phyloP scores from a whole-genome alignment of 306 rosid species.

The Vicia sativa region DNA sequence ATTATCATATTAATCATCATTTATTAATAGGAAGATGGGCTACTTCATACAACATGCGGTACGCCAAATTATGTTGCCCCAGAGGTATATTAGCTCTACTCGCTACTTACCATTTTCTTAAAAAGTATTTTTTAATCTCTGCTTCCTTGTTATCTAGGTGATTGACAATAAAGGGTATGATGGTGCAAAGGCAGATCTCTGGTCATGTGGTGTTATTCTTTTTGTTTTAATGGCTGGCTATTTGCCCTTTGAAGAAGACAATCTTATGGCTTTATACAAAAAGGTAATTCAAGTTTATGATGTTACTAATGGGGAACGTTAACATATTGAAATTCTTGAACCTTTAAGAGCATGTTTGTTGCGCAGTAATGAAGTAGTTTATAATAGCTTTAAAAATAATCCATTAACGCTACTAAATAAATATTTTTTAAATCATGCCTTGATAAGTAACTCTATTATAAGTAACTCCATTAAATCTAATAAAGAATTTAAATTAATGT shows the following conservation, averaged over 20 bases:
- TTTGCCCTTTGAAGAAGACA: slow-evolving; percentile 90
- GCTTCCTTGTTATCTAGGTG: slow-evolving; percentile 59
- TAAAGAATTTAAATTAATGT: too few species aligned
- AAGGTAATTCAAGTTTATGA: slow-evolving; percentile 53
- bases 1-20: slow-evolving; percentile 30
- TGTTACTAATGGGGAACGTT: slow-evolving; percentile 8
- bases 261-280: slow-evolving; percentile 79
- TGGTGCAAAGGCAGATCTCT: slow-evolving; percentile 90
- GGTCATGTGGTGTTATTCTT: slow-evolving; percentile 97
- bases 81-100: slow-evolving; percentile 64
- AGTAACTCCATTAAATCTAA: too few species aligned
- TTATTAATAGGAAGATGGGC: slow-evolving; percentile 74
- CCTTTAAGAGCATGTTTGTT: not conserved
- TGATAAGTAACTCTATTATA: too few species aligned
- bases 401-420: too few species aligned
- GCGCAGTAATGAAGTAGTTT: too few species aligned
- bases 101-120: slow-evolving; percentile 9
- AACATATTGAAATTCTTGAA: slow-evolving; percentile 8
- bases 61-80: slow-evolving; percentile 99
- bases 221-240: slow-evolving; percentile 93
- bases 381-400: too few species aligned
- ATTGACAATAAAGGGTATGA: slow-evolving; percentile 90
- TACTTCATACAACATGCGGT: slow-evolving; percentile 96
- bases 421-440: too few species aligned
- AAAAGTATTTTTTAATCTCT: slow-evolving; percentile 31